A percentile compares a stretch with the other conserved stretches of the same genome.
These are phyloP conservation scores for Datisca glomerata DNA, from an alignment of 306 rosid genomes.

Conservation along the genomic window DNA sequence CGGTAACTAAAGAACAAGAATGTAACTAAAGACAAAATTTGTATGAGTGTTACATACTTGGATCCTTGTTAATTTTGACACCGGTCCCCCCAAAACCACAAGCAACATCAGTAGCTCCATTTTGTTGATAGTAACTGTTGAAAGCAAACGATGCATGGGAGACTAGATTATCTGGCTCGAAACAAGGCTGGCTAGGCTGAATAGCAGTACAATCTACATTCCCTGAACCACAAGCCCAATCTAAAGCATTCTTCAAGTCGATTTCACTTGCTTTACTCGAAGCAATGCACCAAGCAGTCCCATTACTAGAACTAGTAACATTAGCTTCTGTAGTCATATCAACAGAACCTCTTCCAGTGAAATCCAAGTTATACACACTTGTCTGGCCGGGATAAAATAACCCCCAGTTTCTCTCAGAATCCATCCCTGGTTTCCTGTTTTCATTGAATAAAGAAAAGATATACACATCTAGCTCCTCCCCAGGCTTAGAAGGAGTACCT, in stretches of 20 bases:
- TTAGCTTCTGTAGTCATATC: conserved; percentile 46
- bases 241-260: conserved; percentile 83
- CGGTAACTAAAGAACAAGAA: neutral
- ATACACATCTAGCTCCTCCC: conserved; percentile 33
- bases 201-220: conserved; percentile 86
- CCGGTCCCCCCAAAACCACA: conserved; percentile 92
- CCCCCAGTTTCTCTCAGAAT: conserved; percentile 98
- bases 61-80: conserved; percentile 72
- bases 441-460: conserved; percentile 67
- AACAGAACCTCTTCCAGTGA: conserved; percentile 64
- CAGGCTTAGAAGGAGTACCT: conserved; percentile 43
- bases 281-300: conserved; percentile 88
- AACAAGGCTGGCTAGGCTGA: conserved; percentile 98
- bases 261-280: conserved; percentile 67
- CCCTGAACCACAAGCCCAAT: conserved; percentile 98
- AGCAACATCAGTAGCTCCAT: conserved; percentile 86
- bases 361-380: conserved; percentile 87
- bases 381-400: conserved; percentile 91
- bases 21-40: neutral
- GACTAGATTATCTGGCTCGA: conserved; percentile 66
- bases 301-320: conserved; percentile 47
- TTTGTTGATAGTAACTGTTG: conserved; percentile 83
- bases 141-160: conserved; percentile 92
- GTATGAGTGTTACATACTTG: conserved; percentile 42
- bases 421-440: conserved; percentile 88